Conservation (phyloP, 78 protist species). For the Reticulomyxa filosa region DNA sequence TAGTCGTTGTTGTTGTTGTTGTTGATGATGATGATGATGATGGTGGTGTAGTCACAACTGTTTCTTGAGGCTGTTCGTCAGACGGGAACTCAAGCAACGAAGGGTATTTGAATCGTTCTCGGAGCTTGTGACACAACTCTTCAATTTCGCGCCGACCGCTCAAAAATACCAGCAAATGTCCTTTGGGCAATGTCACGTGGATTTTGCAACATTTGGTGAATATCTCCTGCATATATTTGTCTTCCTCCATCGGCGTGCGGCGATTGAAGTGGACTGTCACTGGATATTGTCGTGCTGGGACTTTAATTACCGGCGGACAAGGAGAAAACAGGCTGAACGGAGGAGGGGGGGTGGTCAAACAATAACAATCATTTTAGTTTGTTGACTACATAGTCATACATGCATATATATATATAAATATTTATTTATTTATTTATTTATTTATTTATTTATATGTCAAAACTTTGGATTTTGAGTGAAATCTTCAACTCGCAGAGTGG, state of each 20-base stretch:
- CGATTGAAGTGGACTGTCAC: constrained; percentile 72
- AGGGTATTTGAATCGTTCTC: neutral
- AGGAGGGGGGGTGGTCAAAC: neutral
- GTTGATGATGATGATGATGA: too few species aligned
- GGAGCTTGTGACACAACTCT: constrained; percentile 17
- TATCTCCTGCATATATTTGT: constrained; percentile 6
- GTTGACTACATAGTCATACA: neutral
- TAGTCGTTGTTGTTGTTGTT: too few species aligned
- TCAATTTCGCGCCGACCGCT: constrained; percentile 78
- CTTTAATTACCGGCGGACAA: neutral
- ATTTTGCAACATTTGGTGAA: constrained; percentile 48
- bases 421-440: neutral
- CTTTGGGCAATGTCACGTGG: constrained; percentile 64
- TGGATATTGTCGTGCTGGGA: constrained; percentile 52
- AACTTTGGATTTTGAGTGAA: constrained; percentile 40
- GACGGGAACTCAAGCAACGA: too few species aligned
- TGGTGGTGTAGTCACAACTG: too few species aligned
- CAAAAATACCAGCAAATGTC: constrained; percentile 81
- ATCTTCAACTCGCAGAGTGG: constrained; percentile 77
- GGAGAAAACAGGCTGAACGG: neutral
- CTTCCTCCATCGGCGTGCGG: constrained; percentile 35
- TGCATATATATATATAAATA: neutral
- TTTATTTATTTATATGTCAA: neutral
- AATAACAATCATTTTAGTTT: too few species aligned
- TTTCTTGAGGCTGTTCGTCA: neutral